A percentile compares a stretch with the other conserved stretches of the same genome.
phyloP scores from a whole-genome alignment of 306 rosid species.

The Oemleria cerasiformis region DNA sequence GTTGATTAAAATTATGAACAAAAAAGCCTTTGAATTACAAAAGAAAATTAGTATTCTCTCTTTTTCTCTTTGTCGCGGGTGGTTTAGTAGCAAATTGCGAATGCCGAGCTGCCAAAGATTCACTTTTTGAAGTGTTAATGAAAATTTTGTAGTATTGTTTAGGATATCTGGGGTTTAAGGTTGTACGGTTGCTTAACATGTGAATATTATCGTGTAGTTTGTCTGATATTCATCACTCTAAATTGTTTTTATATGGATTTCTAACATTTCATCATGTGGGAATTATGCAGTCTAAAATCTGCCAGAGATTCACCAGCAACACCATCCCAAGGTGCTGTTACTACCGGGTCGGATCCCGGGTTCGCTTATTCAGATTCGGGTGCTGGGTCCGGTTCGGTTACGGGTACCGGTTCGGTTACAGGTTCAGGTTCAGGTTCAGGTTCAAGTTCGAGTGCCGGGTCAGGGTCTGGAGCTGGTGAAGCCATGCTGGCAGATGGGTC shows the following conservation, averaged over 20 bases:
- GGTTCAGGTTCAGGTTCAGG: slow-evolving; percentile 26
- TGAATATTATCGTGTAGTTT: neutral
- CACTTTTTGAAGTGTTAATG: slow-evolving; percentile 23
- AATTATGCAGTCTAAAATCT: slow-evolving; percentile 45
- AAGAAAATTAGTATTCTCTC: neutral
- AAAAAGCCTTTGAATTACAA: neutral
- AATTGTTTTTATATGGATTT: neutral
- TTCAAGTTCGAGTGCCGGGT: neutral
- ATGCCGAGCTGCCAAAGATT: slow-evolving; percentile 34
- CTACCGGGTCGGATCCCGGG: slow-evolving; percentile 27
- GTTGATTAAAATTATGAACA: too few species aligned
- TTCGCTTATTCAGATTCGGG: slow-evolving; percentile 14
- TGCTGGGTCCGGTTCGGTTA: neutral
- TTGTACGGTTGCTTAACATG: slow-evolving; percentile 16
- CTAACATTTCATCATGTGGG: slow-evolving; percentile 11
- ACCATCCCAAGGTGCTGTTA: slow-evolving; percentile 22
- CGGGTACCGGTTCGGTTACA: slow-evolving; percentile 12
- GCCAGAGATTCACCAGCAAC: slow-evolving; percentile 37
- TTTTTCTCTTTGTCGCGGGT: neutral
- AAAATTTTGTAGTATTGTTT: neutral
- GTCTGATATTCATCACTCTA: neutral
- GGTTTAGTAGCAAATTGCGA: slow-evolving; percentile 7
- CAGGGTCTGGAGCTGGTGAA: slow-evolving; percentile 33
- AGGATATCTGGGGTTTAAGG: neutral
- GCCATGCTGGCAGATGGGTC: slow-evolving; percentile 65